phyloP scores from a whole-genome alignment of 73 alveolate species.

The Strombidium stylifer region DNA sequence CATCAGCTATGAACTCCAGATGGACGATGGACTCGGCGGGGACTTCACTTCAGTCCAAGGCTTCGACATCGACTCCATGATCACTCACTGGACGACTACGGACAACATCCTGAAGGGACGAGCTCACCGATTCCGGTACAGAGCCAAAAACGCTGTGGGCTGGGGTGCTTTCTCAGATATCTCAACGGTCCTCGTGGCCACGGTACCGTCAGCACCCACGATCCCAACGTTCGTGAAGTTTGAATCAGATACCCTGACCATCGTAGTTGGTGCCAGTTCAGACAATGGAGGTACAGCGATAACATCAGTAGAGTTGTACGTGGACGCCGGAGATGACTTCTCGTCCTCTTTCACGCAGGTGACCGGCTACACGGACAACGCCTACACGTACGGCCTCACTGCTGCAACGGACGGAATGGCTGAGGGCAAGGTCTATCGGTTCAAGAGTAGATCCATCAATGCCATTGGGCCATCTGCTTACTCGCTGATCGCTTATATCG shows the following conservation, averaged over 20 bases:
- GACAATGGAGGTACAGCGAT: constrained; percentile 45
- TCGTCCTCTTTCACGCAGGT: constrained; percentile 3
- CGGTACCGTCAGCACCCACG: constrained; percentile 48
- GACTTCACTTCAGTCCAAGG: constrained; percentile 43
- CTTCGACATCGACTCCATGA: constrained; percentile 19
- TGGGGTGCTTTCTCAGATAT: constrained; percentile 56
- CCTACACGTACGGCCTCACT: constrained; percentile 17
- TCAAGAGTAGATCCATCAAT: constrained; percentile 37
- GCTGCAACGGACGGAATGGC: constrained; percentile 16
- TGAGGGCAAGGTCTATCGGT: constrained; percentile 37
- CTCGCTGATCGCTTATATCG: constrained; percentile 33
- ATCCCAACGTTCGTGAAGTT: constrained; percentile 32
- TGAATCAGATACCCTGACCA: not conserved
- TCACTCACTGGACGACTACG: constrained; percentile 14
- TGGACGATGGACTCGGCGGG: constrained; percentile 46
- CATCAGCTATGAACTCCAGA: constrained; percentile 40
- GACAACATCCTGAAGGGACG: constrained; percentile 29
- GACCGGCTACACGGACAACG: constrained; percentile 2
- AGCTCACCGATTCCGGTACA: constrained; percentile 40
- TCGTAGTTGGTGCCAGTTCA: not conserved
- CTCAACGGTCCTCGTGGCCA: constrained; percentile 35
- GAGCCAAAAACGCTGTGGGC: constrained; percentile 56
- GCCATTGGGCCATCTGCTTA: constrained; percentile 34
- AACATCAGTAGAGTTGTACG: constrained; percentile 8
- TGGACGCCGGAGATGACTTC: constrained; percentile 39